phyloP scores from a whole-genome alignment of 768 basidiomycete species.

The Hericium alpestre region DNA sequence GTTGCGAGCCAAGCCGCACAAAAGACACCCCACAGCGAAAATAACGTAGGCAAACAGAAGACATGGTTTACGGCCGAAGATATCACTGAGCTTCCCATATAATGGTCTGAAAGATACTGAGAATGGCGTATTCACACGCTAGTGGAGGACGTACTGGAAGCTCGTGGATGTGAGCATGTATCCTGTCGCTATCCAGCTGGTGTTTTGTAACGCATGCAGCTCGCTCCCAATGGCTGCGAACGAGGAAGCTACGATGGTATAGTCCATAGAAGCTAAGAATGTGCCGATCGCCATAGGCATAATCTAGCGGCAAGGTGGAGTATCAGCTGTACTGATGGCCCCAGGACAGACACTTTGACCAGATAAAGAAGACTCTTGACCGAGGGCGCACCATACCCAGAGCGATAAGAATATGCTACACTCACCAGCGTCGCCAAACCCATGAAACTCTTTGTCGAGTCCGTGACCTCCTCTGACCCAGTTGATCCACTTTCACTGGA shows the following conservation, averaged over 20 bases:
- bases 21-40: slow-evolving; percentile 43
- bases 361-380: too few species aligned
- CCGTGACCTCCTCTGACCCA: not conserved
- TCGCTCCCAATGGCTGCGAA: slow-evolving; percentile 32
- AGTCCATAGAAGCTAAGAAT: slow-evolving; percentile 24
- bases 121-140: not conserved
- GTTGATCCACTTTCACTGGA: not conserved
- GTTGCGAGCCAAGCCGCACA: slow-evolving; percentile 42
- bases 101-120: slow-evolving; percentile 33
- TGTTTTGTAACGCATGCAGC: slow-evolving; percentile 50
- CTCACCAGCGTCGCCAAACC: not conserved
- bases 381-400: too few species aligned
- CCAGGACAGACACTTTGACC: not conserved
- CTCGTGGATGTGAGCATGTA: slow-evolving; percentile 52
- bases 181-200: slow-evolving; percentile 57
- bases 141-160: slow-evolving; percentile 37
- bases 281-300: slow-evolving; percentile 21
- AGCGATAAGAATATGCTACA: too few species aligned
- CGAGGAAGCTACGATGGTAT: slow-evolving; percentile 23
- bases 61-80: slow-evolving; percentile 51
- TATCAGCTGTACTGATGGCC: not conserved
- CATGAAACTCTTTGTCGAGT: not conserved
- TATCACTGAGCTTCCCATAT: slow-evolving; percentile 54
- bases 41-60: slow-evolving; percentile 43
- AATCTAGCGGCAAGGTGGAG: slow-evolving; percentile 13